Percentiles rank a stretch among this genome's conserved stretches.
Evolutionary conservation across 2,329 filamentous ascomycete genomes (phyloP).

Genomic region (Nothomitra cinnamomea): DNA sequence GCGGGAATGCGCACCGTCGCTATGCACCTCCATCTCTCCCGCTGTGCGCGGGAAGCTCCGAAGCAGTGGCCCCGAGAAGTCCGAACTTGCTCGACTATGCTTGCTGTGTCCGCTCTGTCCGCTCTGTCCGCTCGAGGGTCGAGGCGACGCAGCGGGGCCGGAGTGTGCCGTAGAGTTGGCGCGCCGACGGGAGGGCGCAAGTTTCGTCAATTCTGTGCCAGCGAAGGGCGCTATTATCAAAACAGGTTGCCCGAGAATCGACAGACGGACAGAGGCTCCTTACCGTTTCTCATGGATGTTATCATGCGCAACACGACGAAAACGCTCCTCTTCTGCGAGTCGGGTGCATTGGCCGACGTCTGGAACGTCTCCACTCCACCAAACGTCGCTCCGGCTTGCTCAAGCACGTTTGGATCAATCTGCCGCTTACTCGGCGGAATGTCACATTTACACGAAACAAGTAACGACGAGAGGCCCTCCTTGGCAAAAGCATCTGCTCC

Average conservation of each 20-base stretch:
- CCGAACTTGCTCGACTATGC: slow-evolving; percentile 10
- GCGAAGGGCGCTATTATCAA: not conserved
- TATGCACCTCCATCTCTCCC: not conserved
- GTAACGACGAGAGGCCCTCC: slow-evolving; percentile 55
- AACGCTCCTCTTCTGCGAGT: slow-evolving; percentile 59
- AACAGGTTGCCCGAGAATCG: not conserved
- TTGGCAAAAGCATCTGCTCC: slow-evolving; percentile 53
- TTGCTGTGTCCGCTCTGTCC: slow-evolving; percentile 4
- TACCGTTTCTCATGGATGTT: slow-evolving; percentile 50
- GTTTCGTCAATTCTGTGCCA: not conserved
- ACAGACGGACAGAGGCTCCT: slow-evolving; percentile 10
- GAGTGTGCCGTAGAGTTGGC: slow-evolving; percentile 20
- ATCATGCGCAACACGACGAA: slow-evolving; percentile 58
- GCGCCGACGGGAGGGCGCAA: slow-evolving; percentile 8
- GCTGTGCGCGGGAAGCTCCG: not conserved
- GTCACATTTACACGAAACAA: slow-evolving; percentile 86
- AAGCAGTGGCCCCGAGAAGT: slow-evolving; percentile 4
- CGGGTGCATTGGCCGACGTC: slow-evolving; percentile 51
- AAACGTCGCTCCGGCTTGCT: slow-evolving; percentile 42
- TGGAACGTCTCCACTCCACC: slow-evolving; percentile 57
- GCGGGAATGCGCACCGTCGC: slow-evolving; percentile 15
- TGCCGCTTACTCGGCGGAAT: slow-evolving; percentile 51
- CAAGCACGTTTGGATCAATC: slow-evolving; percentile 51
- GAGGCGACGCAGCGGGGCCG: slow-evolving; percentile 5
- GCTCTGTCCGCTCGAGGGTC: not conserved